These are phyloP conservation scores for Quercus gilva DNA, from an alignment of 306 rosid species.

Conservation along the genomic window DNA sequence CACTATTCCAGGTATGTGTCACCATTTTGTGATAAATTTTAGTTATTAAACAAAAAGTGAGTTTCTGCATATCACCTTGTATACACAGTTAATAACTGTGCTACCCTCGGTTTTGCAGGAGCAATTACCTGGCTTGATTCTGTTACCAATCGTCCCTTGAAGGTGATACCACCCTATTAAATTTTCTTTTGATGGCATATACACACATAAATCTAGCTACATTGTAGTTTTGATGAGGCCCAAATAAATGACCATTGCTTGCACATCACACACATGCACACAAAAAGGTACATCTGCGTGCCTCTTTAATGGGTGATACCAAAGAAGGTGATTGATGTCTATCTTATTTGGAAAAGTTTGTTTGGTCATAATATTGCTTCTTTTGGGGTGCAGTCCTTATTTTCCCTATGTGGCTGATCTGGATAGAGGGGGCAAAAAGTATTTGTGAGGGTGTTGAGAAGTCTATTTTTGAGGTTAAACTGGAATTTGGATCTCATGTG, in stretches of 20 bases:
- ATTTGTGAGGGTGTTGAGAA: too few species aligned
- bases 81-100: constrained; percentile 8
- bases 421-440: too few species aligned
- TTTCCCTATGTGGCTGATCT: too few species aligned
- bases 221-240: not conserved
- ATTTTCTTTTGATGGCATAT: not conserved
- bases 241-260: not conserved
- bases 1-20: constrained; percentile 60
- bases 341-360: too few species aligned
- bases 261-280: not conserved
- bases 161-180: constrained; percentile 48
- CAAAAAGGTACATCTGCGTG: too few species aligned
- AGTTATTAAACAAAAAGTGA: not conserved
- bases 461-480: too few species aligned
- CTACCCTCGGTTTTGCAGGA: constrained; percentile 47
- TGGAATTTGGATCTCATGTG: too few species aligned
- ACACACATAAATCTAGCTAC: not conserved
- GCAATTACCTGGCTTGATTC: constrained; percentile 93
- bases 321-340: too few species aligned
- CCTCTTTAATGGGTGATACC: too few species aligned
- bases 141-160: constrained; percentile 76
- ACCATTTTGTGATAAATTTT: constrained; percentile 15
- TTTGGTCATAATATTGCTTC: too few species aligned
- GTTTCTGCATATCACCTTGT: constrained; percentile 21
- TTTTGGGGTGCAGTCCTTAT: too few species aligned